A percentile compares a stretch with the other conserved stretches of the same genome.
These are phyloP conservation scores for Malania oleifera DNA, from an alignment of 164 flowering plant genomes.

Conservation along the genomic window DNA sequence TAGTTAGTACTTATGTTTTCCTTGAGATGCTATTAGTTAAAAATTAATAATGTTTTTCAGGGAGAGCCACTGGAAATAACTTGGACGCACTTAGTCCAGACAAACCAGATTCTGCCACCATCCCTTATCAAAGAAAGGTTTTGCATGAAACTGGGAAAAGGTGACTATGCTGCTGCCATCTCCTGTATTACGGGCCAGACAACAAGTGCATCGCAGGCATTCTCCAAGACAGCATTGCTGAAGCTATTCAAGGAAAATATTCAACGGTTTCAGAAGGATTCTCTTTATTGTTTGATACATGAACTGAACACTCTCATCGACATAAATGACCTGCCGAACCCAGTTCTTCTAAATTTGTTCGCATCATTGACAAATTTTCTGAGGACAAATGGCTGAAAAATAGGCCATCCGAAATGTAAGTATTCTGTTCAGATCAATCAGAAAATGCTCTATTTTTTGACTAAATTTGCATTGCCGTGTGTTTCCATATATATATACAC, in stretches of 20 bases:
- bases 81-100: slow-evolving; percentile 54
- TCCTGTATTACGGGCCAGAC: slow-evolving; percentile 32
- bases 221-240: slow-evolving; percentile 58
- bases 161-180: slow-evolving; percentile 44
- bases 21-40: too few species aligned
- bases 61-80: slow-evolving; percentile 58
- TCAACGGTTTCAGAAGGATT: slow-evolving; percentile 31
- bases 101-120: slow-evolving; percentile 43
- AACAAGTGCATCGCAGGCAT: slow-evolving; percentile 21
- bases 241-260: slow-evolving; percentile 42
- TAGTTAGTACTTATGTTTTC: too few species aligned
- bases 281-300: slow-evolving; percentile 33
- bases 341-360: slow-evolving; percentile 35
- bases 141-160: slow-evolving; percentile 48
- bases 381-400: too few species aligned
- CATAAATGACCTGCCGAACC: slow-evolving; percentile 25
- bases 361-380: slow-evolving; percentile 43
- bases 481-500: too few species aligned
- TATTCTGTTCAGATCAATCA: too few species aligned
- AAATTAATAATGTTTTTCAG: slow-evolving; percentile 42
- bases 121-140: slow-evolving; percentile 65
- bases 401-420: too few species aligned
- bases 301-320: slow-evolving; percentile 26
- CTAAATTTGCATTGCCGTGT: too few species aligned
- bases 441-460: too few species aligned